Evolutionary conservation across 192 early-diverging fungal species (phyloP).

Genomic region (Entophlyctis helioformis): DNA sequence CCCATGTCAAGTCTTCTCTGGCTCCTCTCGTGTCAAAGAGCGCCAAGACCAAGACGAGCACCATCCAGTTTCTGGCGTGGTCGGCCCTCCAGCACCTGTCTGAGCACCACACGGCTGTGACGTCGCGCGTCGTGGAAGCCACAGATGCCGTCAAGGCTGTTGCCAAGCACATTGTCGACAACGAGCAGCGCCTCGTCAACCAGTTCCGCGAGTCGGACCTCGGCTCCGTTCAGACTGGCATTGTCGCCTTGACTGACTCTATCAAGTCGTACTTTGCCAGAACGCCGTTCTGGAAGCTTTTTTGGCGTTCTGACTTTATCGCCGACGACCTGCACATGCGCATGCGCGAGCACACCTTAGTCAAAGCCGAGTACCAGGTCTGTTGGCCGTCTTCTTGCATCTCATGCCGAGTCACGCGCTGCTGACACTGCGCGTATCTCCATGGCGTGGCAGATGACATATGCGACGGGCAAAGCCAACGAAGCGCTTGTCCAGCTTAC

Average conservation of each 20-base stretch:
- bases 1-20: no score
- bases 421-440: no score
- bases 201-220: conserved; percentile 21
- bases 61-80: no score
- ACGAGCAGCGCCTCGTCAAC: conserved; percentile 18
- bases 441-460: conserved; percentile 16
- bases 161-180: conserved; percentile 9
- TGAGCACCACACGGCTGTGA: conserved; percentile 1
- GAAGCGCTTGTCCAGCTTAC: conserved; percentile 18
- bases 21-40: neutral
- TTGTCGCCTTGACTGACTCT: conserved; percentile 9
- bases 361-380: conserved; percentile 21
- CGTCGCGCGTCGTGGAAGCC: neutral
- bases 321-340: conserved; percentile 9
- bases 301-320: conserved; percentile 16
- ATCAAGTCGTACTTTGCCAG: conserved; percentile 12
- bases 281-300: conserved; percentile 13
- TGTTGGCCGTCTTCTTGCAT: neutral
- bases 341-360: conserved; percentile 13
- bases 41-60: neutral
- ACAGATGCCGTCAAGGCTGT: conserved; percentile 1
- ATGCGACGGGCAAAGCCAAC: conserved; percentile 25
- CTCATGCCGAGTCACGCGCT: no score
- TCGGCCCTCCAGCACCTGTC: neutral
- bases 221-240: conserved; percentile 8